Conservation (phyloP, 768 basidiomycete genomes). For the Russula lepida region DNA sequence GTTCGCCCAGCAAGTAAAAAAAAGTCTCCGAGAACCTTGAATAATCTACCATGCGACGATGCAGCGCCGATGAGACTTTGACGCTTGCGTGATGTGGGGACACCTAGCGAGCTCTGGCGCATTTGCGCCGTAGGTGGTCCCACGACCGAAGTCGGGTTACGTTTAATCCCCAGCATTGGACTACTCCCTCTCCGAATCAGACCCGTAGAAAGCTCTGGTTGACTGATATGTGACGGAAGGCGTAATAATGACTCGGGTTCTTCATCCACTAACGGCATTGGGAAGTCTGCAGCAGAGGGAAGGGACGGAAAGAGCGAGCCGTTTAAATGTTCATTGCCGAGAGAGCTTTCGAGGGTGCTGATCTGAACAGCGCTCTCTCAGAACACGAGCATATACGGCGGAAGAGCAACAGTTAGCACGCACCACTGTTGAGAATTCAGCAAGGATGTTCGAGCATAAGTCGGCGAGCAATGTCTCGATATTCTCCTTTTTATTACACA, state of each 20-base stretch:
- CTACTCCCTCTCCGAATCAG: conserved; percentile 24
- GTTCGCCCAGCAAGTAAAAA: conserved; percentile 82
- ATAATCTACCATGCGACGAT: conserved; percentile 77
- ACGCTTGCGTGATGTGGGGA: conserved; percentile 45
- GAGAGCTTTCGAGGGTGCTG: conserved; percentile 68
- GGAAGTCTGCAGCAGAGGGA: conserved; percentile 53
- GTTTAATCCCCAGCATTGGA: conserved; percentile 36
- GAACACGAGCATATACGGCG: neutral
- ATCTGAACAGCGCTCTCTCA: conserved; percentile 38
- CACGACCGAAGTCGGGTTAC: conserved; percentile 45
- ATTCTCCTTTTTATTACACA: conserved; percentile 84
- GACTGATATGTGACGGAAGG: conserved; percentile 43
- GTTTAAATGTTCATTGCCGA: conserved; percentile 82
- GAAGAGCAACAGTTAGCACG: conserved; percentile 26
- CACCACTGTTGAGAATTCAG: conserved; percentile 80
- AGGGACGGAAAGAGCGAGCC: conserved; percentile 54
- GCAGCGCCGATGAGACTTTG: conserved; percentile 54
- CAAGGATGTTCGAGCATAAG: conserved; percentile 78
- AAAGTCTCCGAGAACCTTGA: conserved; percentile 83
- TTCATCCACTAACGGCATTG: conserved; percentile 43
- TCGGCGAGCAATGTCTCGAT: conserved; percentile 85
- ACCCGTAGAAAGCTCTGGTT: conserved; percentile 41
- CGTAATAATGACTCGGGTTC: conserved; percentile 39
- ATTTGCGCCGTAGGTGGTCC: conserved; percentile 26
- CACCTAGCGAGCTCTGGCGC: conserved; percentile 47